phyloP scores from a whole-genome alignment of 2,329 filamentous ascomycete genomes.

The Fusarium devonianum region DNA sequence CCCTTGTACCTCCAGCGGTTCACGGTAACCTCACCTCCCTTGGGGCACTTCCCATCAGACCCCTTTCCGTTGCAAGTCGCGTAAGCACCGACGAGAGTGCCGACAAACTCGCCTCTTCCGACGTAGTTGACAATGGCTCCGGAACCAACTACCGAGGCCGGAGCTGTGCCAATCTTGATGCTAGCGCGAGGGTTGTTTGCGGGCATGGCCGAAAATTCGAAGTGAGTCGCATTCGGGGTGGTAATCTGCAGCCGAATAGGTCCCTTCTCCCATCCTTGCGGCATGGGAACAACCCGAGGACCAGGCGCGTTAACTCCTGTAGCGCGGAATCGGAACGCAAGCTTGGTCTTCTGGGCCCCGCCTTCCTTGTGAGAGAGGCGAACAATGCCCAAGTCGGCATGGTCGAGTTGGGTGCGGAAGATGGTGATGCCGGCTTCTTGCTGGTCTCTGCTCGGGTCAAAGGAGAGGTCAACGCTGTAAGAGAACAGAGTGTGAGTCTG shows the following conservation, averaged over 20 bases:
- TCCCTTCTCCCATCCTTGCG: conserved; percentile 10
- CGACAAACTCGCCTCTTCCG: conserved; percentile 22
- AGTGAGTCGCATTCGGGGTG: conserved; percentile 19
- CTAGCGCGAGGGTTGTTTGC: too few species aligned
- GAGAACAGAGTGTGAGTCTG: conserved; percentile 64
- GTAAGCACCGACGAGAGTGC: conserved; percentile 21
- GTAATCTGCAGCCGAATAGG: conserved; percentile 5
- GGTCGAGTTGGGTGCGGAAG: conserved; percentile 62
- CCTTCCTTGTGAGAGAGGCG: background rate
- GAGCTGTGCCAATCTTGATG: conserved; percentile 5
- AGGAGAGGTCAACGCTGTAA: conserved; percentile 57
- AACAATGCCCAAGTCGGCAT: conserved; percentile 56
- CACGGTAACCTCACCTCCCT: conserved; percentile 14
- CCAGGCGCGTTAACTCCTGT: conserved; percentile 3
- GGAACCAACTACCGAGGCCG: conserved; percentile 18
- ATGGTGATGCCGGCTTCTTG: conserved; percentile 61
- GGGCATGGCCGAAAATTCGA: conserved; percentile 11
- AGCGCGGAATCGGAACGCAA: conserved; percentile 16
- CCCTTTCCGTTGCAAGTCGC: conserved; percentile 27
- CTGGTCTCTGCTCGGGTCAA: conserved; percentile 45
- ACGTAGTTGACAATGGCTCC: too few species aligned
- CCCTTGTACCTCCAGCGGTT: conserved; percentile 18
- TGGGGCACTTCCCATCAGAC: conserved; percentile 4
- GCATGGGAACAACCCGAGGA: conserved; percentile 9
- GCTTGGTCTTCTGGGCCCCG: background rate